Conservation (phyloP, 169 alveolate genomes). For the Pseudocohnilembus persalinus region DNA sequence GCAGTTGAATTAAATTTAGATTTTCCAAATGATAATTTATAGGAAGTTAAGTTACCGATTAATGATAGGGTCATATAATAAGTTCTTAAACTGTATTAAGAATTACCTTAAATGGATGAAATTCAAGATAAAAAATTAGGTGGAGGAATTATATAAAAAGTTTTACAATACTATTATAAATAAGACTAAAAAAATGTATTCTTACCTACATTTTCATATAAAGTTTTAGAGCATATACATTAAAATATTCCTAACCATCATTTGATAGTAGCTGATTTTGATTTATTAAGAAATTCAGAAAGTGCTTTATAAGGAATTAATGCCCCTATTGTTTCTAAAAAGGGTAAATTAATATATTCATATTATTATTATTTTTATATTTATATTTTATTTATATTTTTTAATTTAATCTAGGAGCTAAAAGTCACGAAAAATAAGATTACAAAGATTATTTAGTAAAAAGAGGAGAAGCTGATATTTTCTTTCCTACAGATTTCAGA, state of each 20-base stretch:
- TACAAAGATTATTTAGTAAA: constrained; percentile 50
- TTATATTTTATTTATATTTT: no score
- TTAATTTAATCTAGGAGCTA: constrained; percentile 8
- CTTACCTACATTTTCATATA: constrained; percentile 64
- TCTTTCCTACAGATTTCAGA: constrained; percentile 67
- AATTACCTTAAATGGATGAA: constrained; percentile 51
- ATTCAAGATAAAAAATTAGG: constrained; percentile 41
- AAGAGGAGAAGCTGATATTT: constrained; percentile 75
- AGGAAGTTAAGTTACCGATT: constrained; percentile 46
- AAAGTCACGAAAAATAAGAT: constrained; percentile 66
- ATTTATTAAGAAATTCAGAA: constrained; percentile 46
- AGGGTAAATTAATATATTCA: not conserved
- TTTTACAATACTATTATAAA: constrained; percentile 19
- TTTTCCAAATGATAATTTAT: constrained; percentile 42
- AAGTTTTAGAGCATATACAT: constrained; percentile 50
- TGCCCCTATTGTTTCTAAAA: constrained; percentile 76
- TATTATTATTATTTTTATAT: no score
- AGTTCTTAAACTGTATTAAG: constrained; percentile 33
- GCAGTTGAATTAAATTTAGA: constrained; percentile 30
- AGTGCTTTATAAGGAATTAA: constrained; percentile 49
- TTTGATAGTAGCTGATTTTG: constrained; percentile 73
- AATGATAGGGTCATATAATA: constrained; percentile 56
- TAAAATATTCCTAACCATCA: constrained; percentile 51
- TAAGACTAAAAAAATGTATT: constrained; percentile 50
- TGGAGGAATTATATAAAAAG: constrained; percentile 49